Conservation (phyloP, 208 protist species). For the Dictyostelium gargantuum region DNA sequence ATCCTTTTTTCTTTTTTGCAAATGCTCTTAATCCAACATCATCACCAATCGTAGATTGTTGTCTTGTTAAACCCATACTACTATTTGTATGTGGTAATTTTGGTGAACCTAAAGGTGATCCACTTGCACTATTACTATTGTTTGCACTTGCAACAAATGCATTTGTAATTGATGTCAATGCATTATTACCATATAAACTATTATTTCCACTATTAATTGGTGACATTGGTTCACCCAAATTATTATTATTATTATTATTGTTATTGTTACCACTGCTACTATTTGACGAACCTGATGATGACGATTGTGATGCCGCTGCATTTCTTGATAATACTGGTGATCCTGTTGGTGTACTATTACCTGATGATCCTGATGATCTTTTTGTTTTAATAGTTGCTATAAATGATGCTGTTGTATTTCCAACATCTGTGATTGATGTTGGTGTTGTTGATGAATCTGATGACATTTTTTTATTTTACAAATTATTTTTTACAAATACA, state of each 20-base stretch:
- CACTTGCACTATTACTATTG: not conserved
- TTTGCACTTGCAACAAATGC: not conserved
- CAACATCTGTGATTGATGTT: no score
- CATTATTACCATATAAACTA: constrained; percentile 1
- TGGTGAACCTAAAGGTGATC: not conserved
- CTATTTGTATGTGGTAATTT: not conserved
- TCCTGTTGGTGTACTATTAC: not conserved
- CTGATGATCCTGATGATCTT: not conserved
- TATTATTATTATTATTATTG: not conserved
- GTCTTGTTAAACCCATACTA: no score
- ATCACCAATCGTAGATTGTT: not conserved
- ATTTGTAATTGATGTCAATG: not conserved
- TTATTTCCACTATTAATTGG: not conserved
- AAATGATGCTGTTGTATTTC: not conserved
- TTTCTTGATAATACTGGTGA: not conserved
- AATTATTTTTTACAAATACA: not conserved
- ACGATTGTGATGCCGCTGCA: not conserved
- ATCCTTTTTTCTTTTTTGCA: not conserved
- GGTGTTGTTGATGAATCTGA: not conserved
- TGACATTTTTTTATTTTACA: no score
- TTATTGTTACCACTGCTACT: not conserved
- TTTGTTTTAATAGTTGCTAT: not conserved
- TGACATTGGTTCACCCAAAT: not conserved
- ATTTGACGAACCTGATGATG: not conserved
- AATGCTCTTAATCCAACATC: constrained; percentile 4